Percentiles rank a stretch among this genome's conserved stretches.
These are phyloP conservation scores for Penicillium cataractarum DNA, from an alignment of 495 filamentous ascomycete species.

Conservation along the genomic window DNA sequence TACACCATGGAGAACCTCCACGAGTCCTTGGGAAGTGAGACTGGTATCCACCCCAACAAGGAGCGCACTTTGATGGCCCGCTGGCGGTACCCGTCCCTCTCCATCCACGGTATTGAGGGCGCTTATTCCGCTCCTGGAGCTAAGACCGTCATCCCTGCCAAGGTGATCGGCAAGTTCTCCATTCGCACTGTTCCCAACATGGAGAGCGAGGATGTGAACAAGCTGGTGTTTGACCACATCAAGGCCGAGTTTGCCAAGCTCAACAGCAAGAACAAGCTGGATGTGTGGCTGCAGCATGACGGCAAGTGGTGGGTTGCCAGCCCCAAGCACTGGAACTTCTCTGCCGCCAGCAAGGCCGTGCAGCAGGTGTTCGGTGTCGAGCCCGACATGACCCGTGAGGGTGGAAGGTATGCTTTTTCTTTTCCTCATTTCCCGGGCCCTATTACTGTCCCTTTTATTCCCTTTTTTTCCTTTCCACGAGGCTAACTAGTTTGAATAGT, in stretches of 20 bases:
- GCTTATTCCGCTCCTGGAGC: slow-evolving; percentile 92
- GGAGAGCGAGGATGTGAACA: slow-evolving; percentile 86
- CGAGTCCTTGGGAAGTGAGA: slow-evolving; percentile 84
- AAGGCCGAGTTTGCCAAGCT: slow-evolving; percentile 79
- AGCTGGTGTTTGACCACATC: slow-evolving; percentile 78
- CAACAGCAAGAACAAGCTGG: slow-evolving; percentile 85
- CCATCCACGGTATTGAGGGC: slow-evolving; percentile 95
- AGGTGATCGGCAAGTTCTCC: slow-evolving; percentile 96
- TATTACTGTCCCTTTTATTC: background rate
- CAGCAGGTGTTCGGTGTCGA: slow-evolving; percentile 88
- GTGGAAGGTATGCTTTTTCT: slow-evolving; percentile 67
- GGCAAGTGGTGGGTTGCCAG: slow-evolving; percentile 99
- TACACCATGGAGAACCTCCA: slow-evolving; percentile 96
- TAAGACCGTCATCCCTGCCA: slow-evolving; percentile 98
- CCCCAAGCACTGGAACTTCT: slow-evolving; percentile 98
- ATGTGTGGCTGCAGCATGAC: slow-evolving; percentile 77
- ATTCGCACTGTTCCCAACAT: slow-evolving; percentile 98
- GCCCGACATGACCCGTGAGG: slow-evolving; percentile 95
- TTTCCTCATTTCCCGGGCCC: background rate
- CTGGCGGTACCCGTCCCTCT: slow-evolving; percentile 92
- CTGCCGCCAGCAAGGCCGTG: slow-evolving; percentile 87
- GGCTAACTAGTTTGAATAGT: slow-evolving; percentile 48
- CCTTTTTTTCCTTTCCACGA: background rate
- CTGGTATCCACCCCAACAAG: slow-evolving; percentile 81
- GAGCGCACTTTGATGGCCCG: slow-evolving; percentile 90